These are phyloP conservation scores for Kodamaea sagamina DNA, from an alignment of 805 yeast species.

Conservation along the genomic window DNA sequence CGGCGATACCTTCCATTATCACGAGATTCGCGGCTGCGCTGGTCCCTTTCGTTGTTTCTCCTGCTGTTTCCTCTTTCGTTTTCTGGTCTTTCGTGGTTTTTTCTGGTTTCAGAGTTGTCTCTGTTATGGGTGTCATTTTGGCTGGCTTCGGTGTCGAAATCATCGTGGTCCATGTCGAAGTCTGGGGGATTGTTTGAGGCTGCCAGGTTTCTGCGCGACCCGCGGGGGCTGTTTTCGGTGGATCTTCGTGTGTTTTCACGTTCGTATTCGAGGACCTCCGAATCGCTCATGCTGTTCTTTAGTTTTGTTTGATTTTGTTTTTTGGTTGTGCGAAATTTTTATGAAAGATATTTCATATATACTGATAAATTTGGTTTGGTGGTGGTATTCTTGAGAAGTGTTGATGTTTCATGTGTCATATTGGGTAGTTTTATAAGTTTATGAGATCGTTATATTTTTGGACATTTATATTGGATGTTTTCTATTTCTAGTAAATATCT, in stretches of 20 bases:
- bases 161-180: background rate
- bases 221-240: background rate
- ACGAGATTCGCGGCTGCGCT: too few relatives aligned
- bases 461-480: too few relatives aligned
- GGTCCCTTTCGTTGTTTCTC: background rate
- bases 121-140: too few relatives aligned
- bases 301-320: constrained; percentile 2
- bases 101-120: too few relatives aligned
- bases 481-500: too few relatives aligned
- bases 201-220: constrained; percentile 2
- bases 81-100: background rate
- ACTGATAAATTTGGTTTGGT: too few relatives aligned
- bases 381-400: too few relatives aligned
- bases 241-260: constrained; percentile 4
- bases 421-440: too few relatives aligned
- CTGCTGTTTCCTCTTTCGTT: background rate
- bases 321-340: constrained; percentile 8
- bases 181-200: background rate
- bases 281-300: constrained; percentile 17
- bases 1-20: background rate
- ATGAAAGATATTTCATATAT: too few relatives aligned
- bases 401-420: too few relatives aligned
- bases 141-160: too few relatives aligned
- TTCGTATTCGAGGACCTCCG: constrained; percentile 17
- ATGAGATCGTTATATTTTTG: too few relatives aligned